These are phyloP conservation scores for Coemansia furcata DNA, from an alignment of 192 early-diverging fungal species.

Conservation along the genomic window DNA sequence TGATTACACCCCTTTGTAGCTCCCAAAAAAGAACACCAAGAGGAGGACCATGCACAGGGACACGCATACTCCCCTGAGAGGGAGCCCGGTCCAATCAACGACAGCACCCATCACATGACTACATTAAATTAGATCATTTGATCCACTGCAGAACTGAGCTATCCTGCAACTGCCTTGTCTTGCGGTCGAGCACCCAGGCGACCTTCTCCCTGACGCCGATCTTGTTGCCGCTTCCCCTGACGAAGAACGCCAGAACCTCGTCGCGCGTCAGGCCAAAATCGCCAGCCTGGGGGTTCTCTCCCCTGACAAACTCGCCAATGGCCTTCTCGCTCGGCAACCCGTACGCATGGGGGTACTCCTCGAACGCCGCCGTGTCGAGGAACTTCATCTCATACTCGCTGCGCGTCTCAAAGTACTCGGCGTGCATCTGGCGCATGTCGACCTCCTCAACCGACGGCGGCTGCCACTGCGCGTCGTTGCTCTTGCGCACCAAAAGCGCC, in stretches of 20 bases:
- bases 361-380: conserved; percentile 42
- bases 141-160: conserved; percentile 22
- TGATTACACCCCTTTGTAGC: background rate
- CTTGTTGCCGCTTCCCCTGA: conserved; percentile 59
- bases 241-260: conserved; percentile 63
- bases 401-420: conserved; percentile 56
- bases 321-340: conserved; percentile 68
- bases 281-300: conserved; percentile 64
- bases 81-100: background rate
- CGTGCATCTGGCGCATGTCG: conserved; percentile 50
- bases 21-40: background rate
- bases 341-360: conserved; percentile 62
- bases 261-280: conserved; percentile 53
- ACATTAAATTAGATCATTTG: conserved; percentile 1
- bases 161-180: conserved; percentile 4
- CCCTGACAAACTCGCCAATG: conserved; percentile 61
- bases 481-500: conserved; percentile 71
- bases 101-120: background rate
- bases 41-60: no score
- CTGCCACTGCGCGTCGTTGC: conserved; percentile 62
- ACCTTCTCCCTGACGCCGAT: conserved; percentile 71
- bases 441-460: conserved; percentile 59
- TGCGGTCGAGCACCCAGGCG: conserved; percentile 33
- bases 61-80: background rate
- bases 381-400: conserved; percentile 22